Evolutionary conservation across 169 alveolate genomes (phyloP).

Genomic region (Babesia divergens): DNA sequence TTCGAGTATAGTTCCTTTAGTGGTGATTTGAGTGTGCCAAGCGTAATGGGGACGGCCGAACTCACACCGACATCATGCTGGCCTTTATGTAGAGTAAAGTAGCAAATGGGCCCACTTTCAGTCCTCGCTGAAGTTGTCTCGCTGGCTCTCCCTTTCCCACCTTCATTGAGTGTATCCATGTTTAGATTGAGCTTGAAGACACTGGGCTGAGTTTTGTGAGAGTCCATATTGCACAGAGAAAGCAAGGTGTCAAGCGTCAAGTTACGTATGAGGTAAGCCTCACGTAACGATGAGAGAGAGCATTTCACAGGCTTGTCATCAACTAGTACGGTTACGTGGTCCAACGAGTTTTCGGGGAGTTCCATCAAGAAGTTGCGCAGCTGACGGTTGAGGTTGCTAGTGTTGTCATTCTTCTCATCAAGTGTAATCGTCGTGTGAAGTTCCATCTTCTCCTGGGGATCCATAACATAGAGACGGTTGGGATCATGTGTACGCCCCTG

Average conservation of each 20-base stretch:
- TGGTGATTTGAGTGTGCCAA: conserved; percentile 62
- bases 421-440: conserved; percentile 20
- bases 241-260: conserved; percentile 50
- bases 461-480: conserved; percentile 9
- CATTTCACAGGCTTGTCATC: conserved; percentile 60
- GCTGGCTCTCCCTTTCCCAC: not conserved
- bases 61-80: conserved; percentile 50
- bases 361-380: conserved; percentile 57
- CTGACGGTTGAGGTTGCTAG: conserved; percentile 42
- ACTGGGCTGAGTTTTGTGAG: conserved; percentile 11
- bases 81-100: conserved; percentile 61
- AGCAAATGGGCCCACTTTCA: conserved; percentile 39
- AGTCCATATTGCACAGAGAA: conserved; percentile 38
- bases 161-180: conserved; percentile 23
- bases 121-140: conserved; percentile 1
- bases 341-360: conserved; percentile 51
- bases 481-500: conserved; percentile 34
- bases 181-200: conserved; percentile 32
- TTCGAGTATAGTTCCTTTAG: conserved; percentile 54
- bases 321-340: conserved; percentile 43
- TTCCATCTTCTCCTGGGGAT: conserved; percentile 31
- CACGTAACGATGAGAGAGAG: conserved; percentile 44
- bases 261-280: conserved; percentile 56
- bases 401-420: conserved; percentile 30
- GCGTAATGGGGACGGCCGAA: conserved; percentile 43